phyloP scores from a whole-genome alignment of 148 eudicot species.

The Vaccinium darrowii region DNA sequence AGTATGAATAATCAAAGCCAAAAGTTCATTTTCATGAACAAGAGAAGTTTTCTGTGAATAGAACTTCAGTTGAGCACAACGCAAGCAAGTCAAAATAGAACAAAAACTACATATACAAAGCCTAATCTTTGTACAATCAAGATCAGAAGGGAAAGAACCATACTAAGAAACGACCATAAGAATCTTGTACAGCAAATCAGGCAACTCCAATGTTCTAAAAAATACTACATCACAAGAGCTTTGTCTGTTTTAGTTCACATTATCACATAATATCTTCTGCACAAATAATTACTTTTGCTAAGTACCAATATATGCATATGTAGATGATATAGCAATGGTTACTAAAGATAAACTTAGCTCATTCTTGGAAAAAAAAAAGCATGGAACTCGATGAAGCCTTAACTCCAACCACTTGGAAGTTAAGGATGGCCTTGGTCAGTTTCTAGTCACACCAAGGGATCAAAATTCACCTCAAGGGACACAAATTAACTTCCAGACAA shows the following conservation, averaged over 20 bases:
- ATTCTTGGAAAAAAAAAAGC: neutral
- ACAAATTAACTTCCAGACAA: neutral
- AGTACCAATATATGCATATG: neutral
- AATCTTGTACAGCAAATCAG: neutral
- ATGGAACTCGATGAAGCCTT: neutral
- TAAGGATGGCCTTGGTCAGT: neutral
- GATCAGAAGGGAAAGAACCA: neutral
- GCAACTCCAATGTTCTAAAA: neutral
- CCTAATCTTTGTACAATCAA: neutral
- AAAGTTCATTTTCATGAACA: neutral
- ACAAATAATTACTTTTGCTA: neutral
- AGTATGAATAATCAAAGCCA: neutral
- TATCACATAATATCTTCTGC: neutral
- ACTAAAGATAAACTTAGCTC: no score
- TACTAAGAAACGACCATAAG: neutral
- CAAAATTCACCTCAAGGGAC: conserved; percentile 2
- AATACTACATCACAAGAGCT: neutral
- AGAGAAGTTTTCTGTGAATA: neutral
- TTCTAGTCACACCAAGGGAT: neutral
- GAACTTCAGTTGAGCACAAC: neutral
- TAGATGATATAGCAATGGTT: neutral
- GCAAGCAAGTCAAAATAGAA: neutral
- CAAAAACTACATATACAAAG: conserved; percentile 2
- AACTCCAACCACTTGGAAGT: neutral
- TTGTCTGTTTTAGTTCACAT: neutral